Conservation (phyloP, 2,329 filamentous ascomycete species). For the Didymella keratinophila region DNA sequence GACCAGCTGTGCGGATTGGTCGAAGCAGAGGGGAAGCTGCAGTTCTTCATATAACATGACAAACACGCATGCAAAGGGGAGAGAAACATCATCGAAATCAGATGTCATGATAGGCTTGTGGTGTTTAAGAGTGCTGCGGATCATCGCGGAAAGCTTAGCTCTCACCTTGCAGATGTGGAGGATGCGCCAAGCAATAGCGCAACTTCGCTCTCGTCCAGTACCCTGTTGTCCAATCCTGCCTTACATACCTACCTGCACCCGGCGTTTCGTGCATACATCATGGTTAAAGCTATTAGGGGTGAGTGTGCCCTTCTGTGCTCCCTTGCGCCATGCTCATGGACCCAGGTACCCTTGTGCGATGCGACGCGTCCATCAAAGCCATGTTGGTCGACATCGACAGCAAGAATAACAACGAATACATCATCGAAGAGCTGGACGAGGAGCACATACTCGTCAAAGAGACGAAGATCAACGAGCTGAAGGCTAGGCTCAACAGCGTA, state of each 20-base stretch:
- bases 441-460: constrained; percentile 78
- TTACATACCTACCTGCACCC: constrained; percentile 11
- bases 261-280: constrained; percentile 41
- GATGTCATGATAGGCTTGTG: not conserved
- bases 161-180: constrained; percentile 1
- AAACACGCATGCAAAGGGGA: not conserved
- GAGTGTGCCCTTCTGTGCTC: constrained; percentile 6
- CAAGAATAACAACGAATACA: constrained; percentile 71
- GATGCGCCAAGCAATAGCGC: constrained; percentile 29
- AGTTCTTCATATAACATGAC: not conserved
- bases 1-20: not conserved
- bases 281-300: constrained; percentile 68
- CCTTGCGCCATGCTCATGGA: not conserved
- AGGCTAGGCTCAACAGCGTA: constrained; percentile 73
- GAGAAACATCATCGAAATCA: not conserved
- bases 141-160: constrained; percentile 15
- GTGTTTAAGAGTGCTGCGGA: constrained; percentile 3
- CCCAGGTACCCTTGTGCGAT: constrained; percentile 76
- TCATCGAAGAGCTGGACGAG: constrained; percentile 83
- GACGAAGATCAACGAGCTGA: constrained; percentile 72
- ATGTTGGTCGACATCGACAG: constrained; percentile 81
- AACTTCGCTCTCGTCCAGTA: constrained; percentile 23
- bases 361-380: constrained; percentile 86
- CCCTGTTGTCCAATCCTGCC: constrained; percentile 36
- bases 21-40: not conserved